A percentile compares a stretch with the other conserved stretches of the same genome.
Evolutionary conservation across 2,329 filamentous ascomycete species (phyloP).

Genomic region (Scleromitrula shiraiana): DNA sequence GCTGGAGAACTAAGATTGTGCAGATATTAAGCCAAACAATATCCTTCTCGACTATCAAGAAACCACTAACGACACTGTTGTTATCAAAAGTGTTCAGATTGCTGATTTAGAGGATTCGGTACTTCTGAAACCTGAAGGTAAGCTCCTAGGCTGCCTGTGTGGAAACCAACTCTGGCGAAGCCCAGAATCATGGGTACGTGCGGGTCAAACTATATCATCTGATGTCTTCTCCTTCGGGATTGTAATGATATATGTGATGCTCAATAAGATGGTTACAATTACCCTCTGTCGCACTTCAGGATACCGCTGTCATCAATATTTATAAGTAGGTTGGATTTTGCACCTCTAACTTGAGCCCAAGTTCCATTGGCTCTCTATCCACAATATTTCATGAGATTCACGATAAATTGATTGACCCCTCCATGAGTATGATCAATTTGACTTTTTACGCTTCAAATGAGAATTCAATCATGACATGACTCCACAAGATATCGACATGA

Average conservation of each 20-base stretch:
- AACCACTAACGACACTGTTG: not conserved
- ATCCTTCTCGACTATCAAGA: conserved; percentile 35
- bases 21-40: conserved; percentile 38
- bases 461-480: too few species aligned
- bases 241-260: conserved; percentile 38
- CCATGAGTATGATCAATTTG: too few species aligned
- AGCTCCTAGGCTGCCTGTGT: conserved; percentile 26
- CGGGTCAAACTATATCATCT: conserved; percentile 32
- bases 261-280: conserved; percentile 35
- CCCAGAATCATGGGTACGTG: conserved; percentile 37
- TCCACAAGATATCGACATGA: too few species aligned
- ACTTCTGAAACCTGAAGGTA: not conserved
- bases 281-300: too few species aligned
- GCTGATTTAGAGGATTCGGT: not conserved
- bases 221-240: conserved; percentile 39
- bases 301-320: too few species aligned
- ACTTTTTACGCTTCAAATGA: too few species aligned
- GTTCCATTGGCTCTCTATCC: too few species aligned
- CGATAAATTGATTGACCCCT: too few species aligned
- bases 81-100: not conserved
- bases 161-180: conserved; percentile 40
- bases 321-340: too few species aligned
- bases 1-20: not conserved
- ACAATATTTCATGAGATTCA: too few species aligned
- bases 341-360: too few species aligned